phyloP scores from a whole-genome alignment of 2,329 filamentous ascomycete genomes.

The Fusarium domesticum region DNA sequence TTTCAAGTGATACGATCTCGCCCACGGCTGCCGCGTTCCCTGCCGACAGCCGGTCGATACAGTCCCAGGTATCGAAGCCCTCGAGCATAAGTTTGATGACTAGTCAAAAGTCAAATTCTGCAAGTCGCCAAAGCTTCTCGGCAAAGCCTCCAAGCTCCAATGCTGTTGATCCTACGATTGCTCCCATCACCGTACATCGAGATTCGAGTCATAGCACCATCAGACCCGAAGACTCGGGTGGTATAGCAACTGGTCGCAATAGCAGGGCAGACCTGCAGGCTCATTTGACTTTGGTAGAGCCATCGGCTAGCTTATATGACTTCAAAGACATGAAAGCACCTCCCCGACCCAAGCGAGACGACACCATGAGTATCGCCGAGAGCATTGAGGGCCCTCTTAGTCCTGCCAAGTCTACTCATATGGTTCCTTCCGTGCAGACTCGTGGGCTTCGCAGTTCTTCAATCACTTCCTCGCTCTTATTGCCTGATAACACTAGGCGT shows the following conservation, averaged over 20 bases:
- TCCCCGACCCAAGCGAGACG: conserved; percentile 40
- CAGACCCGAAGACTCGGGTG: conserved; percentile 44
- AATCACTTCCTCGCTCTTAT: conserved; percentile 35
- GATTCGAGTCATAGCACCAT: conserved; percentile 44
- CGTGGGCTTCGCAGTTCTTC: conserved; percentile 36
- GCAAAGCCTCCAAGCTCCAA: conserved; percentile 44
- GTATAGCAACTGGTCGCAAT: conserved; percentile 34
- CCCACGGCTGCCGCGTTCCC: conserved; percentile 33
- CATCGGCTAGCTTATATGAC: conserved; percentile 40
- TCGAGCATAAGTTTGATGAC: conserved; percentile 48
- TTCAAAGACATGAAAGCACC: conserved; percentile 35
- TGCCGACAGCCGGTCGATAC: conserved; percentile 41
- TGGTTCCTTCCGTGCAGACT: conserved; percentile 36
- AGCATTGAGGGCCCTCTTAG: conserved; percentile 47
- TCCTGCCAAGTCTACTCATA: conserved; percentile 38
- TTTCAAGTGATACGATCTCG: conserved; percentile 38
- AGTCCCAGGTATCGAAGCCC: conserved; percentile 44
- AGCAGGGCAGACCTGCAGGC: conserved; percentile 42
- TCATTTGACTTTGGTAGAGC: conserved; percentile 35
- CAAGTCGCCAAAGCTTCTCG: conserved; percentile 40
- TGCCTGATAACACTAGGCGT: conserved; percentile 40
- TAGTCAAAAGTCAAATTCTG: conserved; percentile 41
- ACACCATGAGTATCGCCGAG: conserved; percentile 45
- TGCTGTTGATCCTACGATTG: conserved; percentile 43
- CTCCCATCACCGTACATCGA: conserved; percentile 49